Evolutionary conservation across 2,329 filamentous ascomycete genomes (phyloP), one percentile per base, ranked within the genome.

Genomic region (Phaeosphaeriaceae sp.): DNA sequence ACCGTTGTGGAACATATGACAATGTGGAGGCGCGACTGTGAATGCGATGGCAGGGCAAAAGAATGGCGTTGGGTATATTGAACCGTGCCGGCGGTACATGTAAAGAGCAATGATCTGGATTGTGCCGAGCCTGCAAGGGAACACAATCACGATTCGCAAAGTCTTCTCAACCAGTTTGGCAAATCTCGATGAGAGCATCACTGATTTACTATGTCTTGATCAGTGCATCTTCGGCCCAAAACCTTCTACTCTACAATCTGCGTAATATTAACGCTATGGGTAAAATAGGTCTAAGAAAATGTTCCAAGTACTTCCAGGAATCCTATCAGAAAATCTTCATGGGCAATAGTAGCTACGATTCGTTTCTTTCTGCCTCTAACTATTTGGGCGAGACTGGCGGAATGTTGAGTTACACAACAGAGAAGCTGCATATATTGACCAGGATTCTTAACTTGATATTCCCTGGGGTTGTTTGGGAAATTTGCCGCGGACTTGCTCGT

Each of bases 1-100:
- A 51, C 46, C 23, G 11, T 26, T 59, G 67, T 72, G 64, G 47
- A 63, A 70, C 67, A 67, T 66, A 47, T 56, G 60, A 62, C 55
- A 60, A 46, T 50, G 51, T 37, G 43, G 50, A 52, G 52, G 54
- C 63, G 66, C 65, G 61, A 41, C 57, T 64, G 61, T 62, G 67
- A 63, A 62, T 66, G 67, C 63, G 61, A 65, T 59, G 60, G 63
- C 61, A 70, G 64, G 66, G 66, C 60, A 58, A 52, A 60, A 65
- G 69, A 72, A 72, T 72, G 68, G 58, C 56, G 60, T 54, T 56
- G 53, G 50, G 42, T 30, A 45, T 51, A 48, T 50, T 48, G 41
- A 45, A 59, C 64, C 61, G 61, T 58, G 53, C 41, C 50, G 41
- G 48, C 56, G 67, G 65, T 52, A 56, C 51, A 56, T 36, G 53